Percentiles rank a stretch among this genome's conserved stretches.
Evolutionary conservation across 257 asterid genomes (phyloP).

Genomic region (Solanum lignicaule): DNA sequence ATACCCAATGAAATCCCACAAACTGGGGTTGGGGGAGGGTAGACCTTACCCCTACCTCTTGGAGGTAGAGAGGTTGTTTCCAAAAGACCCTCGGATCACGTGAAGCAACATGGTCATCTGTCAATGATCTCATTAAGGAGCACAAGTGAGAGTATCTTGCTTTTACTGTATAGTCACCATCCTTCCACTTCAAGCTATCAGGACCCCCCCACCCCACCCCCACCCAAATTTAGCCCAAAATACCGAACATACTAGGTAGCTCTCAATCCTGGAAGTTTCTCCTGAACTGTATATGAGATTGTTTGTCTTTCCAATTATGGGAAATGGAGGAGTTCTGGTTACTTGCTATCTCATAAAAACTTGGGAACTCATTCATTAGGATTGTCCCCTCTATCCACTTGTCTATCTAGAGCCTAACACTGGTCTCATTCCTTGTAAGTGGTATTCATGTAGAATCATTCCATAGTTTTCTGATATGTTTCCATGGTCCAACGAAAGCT

Average conservation of each 20-base stretch:
- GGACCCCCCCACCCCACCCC: not conserved
- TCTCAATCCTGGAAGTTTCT: not conserved
- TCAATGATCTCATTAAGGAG: not conserved
- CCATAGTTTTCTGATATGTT: not conserved
- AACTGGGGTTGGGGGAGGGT: not conserved
- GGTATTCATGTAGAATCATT: not conserved
- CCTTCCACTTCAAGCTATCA: not conserved
- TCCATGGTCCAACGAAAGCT: not conserved
- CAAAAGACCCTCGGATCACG: not conserved
- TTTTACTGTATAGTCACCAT: not conserved
- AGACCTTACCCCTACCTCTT: not conserved
- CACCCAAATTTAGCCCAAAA: not conserved
- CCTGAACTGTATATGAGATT: not conserved
- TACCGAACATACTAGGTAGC: not conserved
- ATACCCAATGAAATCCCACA: not conserved
- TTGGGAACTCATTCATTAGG: not conserved
- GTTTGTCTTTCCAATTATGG: not conserved
- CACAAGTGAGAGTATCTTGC: not conserved
- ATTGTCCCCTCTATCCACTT: not conserved
- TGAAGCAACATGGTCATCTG: not conserved
- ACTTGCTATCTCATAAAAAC: not conserved
- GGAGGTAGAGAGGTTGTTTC: not conserved
- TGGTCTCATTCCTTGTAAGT: not conserved
- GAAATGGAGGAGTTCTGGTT: not conserved
- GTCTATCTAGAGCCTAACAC: not conserved